A percentile compares a stretch with the other conserved stretches of the same genome.
phyloP scores from a whole-genome alignment of 1,284 basidiomycete genomes.

The Heterobasidion occidentale region DNA sequence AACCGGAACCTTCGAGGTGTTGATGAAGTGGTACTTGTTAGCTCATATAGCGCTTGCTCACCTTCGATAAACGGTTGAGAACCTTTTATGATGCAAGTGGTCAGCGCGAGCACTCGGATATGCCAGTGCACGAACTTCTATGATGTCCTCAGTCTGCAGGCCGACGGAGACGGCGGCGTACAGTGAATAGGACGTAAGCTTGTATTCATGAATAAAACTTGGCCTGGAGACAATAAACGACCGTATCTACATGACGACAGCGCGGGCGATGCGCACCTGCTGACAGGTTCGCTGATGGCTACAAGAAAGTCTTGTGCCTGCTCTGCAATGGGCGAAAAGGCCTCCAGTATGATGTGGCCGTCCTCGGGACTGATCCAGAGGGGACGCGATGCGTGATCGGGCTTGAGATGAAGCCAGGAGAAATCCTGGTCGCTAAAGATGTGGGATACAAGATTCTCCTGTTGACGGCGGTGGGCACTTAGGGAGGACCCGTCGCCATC shows the following conservation, averaged over 20 bases:
- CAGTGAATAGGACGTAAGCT: conserved; percentile 94
- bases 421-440: conserved; percentile 81
- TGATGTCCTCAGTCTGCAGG: conserved; percentile 96
- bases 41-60: conserved; percentile 15
- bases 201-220: conserved; percentile 98
- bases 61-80: conserved; percentile 82
- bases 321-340: conserved; percentile 93
- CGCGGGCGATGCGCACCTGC: conserved; percentile 60
- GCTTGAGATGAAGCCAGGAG: conserved; percentile 78
- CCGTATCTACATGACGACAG: conserved; percentile 18
- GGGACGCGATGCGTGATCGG: conserved; percentile 85
- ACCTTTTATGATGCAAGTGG: conserved; percentile 39
- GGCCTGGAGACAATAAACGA: conserved; percentile 54
- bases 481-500: conserved; percentile 35
- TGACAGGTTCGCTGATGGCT: conserved; percentile 98
- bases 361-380: conserved; percentile 94
- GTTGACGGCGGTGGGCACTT: conserved; percentile 55
- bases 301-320: conserved; percentile 98
- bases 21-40: conserved; percentile 5
- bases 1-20: conserved; percentile 68
- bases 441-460: conserved; percentile 67
- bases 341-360: conserved; percentile 92
- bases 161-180: conserved; percentile 99
- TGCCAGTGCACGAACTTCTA: conserved; percentile 65
- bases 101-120: conserved; percentile 5